These are phyloP conservation scores for Lizonia empirigonia DNA, from an alignment of 2,329 filamentous ascomycete genomes.

Conservation along the genomic window DNA sequence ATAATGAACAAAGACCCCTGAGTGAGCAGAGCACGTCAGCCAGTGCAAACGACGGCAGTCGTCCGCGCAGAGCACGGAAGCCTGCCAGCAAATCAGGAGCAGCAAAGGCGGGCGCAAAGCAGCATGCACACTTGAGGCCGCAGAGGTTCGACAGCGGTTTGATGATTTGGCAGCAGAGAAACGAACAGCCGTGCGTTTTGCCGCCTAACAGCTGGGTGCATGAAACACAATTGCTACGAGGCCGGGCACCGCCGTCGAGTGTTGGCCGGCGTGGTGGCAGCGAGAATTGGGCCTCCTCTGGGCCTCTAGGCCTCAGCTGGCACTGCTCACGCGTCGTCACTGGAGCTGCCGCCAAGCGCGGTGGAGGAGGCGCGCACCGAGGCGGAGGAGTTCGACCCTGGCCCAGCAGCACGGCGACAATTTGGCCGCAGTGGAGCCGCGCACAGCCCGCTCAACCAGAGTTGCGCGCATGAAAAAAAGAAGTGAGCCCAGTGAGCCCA, in stretches of 20 bases:
- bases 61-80: conserved; percentile 3
- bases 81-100: neutral
- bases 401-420: conserved; percentile 25
- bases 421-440: conserved; percentile 33
- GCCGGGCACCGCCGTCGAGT: conserved; percentile 13
- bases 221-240: conserved; percentile 46
- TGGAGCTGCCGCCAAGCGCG: conserved; percentile 16
- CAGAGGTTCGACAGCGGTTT: conserved; percentile 37
- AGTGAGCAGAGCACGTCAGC: no score
- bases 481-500: no score
- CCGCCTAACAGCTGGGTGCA: conserved; percentile 27
- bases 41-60: no score
- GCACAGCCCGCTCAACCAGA: conserved; percentile 19
- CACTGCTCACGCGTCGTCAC: conserved; percentile 5
- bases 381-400: conserved; percentile 17
- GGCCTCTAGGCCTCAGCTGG: conserved; percentile 1
- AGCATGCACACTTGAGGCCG: conserved; percentile 24
- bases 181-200: conserved; percentile 28
- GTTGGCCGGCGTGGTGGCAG: conserved; percentile 2
- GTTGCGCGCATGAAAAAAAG: conserved; percentile 3
- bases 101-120: conserved; percentile 2
- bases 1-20: no score
- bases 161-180: conserved; percentile 42
- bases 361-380: conserved; percentile 21
- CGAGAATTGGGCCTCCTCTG: neutral